These are phyloP conservation scores for Tuber aestivum DNA, from an alignment of 495 filamentous ascomycete genomes.

Conservation along the genomic window DNA sequence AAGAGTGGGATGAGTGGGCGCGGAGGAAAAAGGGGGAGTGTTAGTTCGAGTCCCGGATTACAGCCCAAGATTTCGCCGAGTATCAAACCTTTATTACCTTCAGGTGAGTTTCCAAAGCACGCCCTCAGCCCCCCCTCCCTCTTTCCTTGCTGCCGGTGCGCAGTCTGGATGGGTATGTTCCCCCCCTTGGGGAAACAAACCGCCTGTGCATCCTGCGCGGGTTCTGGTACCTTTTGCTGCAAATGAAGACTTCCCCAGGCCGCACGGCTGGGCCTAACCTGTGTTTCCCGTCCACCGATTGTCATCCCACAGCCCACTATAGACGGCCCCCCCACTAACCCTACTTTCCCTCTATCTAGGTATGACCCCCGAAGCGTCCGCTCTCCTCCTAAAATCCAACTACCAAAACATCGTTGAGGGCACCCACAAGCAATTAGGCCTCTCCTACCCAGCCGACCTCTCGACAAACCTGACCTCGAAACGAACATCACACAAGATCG, in stretches of 20 bases:
- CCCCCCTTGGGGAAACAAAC: not conserved
- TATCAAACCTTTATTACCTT: conserved; percentile 84
- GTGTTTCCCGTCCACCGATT: not conserved
- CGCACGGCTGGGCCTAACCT: not conserved
- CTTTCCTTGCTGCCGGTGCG: not conserved
- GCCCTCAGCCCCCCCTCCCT: not conserved
- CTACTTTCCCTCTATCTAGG: conserved; percentile 38
- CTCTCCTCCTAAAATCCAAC: conserved; percentile 88
- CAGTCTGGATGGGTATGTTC: not conserved
- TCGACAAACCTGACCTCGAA: conserved; percentile 93
- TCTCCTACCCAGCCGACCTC: conserved; percentile 82
- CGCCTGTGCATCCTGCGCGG: not conserved
- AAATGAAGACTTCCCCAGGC: not conserved
- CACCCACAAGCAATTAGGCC: conserved; percentile 66
- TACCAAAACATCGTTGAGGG: conserved; percentile 97
- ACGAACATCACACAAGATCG: conserved; percentile 94
- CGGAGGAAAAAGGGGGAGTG: conserved; percentile 63
- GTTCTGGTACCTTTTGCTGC: not conserved
- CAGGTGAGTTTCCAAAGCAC: conserved; percentile 51
- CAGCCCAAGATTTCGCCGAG: conserved; percentile 89
- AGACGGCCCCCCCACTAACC: not conserved
- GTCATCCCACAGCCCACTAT: not conserved
- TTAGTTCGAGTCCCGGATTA: conserved; percentile 76
- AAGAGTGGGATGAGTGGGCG: conserved; percentile 20
- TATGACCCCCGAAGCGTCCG: conserved; percentile 63